These are phyloP conservation scores for Aspergillus indologenus DNA, from an alignment of 495 filamentous ascomycete species.

Conservation along the genomic window DNA sequence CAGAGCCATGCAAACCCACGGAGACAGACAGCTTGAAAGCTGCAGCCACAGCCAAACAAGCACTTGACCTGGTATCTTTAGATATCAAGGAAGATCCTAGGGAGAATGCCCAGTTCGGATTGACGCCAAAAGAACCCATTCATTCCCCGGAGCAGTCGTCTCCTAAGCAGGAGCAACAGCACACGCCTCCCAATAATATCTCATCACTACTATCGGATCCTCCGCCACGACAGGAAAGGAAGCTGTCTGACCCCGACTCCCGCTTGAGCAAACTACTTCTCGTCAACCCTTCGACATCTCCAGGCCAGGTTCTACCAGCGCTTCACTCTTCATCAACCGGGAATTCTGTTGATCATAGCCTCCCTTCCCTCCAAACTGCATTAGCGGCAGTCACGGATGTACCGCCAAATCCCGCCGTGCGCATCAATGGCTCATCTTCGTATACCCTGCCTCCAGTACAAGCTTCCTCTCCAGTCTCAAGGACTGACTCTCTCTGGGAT, in stretches of 20 bases:
- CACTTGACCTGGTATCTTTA: neutral
- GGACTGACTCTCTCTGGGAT: slow-evolving; percentile 35
- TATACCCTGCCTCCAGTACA: slow-evolving; percentile 25
- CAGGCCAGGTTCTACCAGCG: slow-evolving; percentile 31
- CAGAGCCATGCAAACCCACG: neutral
- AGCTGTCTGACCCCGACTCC: slow-evolving; percentile 8
- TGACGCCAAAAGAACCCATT: neutral
- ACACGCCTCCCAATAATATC: slow-evolving; percentile 9
- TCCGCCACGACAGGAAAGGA: slow-evolving; percentile 4
- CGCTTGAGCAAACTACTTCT: slow-evolving; percentile 18
- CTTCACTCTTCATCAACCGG: slow-evolving; percentile 36
- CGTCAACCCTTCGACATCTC: slow-evolving; percentile 24
- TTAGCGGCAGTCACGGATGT: slow-evolving; percentile 28
- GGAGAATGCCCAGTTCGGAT: neutral
- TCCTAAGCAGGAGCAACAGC: slow-evolving; percentile 3
- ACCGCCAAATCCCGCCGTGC: slow-evolving; percentile 19
- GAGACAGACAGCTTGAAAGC: neutral
- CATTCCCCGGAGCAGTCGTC: neutral
- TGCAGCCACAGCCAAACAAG: neutral
- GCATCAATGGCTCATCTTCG: slow-evolving; percentile 24
- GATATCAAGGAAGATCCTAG: neutral
- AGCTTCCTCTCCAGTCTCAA: slow-evolving; percentile 24
- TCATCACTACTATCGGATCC: neutral
- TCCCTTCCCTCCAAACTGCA: slow-evolving; percentile 45
- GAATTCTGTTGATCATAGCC: slow-evolving; percentile 40